phyloP scores from a whole-genome alignment of 2,329 filamentous ascomycete genomes.

The Sporothrix protearum region DNA sequence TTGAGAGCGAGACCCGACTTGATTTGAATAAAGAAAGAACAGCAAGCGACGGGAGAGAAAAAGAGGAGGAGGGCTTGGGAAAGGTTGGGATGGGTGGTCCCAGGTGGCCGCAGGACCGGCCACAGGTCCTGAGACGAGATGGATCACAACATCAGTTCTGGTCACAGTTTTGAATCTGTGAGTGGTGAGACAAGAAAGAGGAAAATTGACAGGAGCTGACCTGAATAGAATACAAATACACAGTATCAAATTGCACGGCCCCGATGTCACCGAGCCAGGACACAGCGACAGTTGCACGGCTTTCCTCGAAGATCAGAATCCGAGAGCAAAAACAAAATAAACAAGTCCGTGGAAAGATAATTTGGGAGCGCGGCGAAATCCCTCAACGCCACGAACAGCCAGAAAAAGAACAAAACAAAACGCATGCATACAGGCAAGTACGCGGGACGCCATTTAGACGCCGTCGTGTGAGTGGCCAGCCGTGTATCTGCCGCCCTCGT shows the following conservation, averaged over 20 bases:
- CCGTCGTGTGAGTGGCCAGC: constrained; percentile 24
- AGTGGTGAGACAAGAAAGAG: background rate
- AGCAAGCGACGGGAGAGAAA: background rate
- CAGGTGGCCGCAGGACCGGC: background rate
- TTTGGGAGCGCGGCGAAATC: background rate
- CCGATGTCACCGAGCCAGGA: background rate
- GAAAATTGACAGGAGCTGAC: background rate
- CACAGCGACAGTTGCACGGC: background rate
- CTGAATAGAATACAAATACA: background rate
- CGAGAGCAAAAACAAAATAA: background rate
- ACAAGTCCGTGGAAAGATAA: too few relatives aligned
- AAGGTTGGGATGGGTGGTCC: background rate
- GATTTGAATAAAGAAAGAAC: background rate
- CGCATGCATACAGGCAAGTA: background rate
- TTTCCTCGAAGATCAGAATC: background rate
- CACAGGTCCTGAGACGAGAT: background rate
- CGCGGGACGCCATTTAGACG: constrained; percentile 21
- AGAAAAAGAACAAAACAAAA: background rate
- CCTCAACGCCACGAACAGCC: background rate
- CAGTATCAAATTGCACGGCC: background rate
- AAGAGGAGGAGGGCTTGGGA: background rate
- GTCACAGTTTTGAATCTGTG: background rate
- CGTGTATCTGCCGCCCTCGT: constrained; percentile 15
- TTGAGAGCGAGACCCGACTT: background rate
- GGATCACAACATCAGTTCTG: background rate